phyloP scores from a whole-genome alignment of 1,284 basidiomycete genomes.

The Athelia sp. region DNA sequence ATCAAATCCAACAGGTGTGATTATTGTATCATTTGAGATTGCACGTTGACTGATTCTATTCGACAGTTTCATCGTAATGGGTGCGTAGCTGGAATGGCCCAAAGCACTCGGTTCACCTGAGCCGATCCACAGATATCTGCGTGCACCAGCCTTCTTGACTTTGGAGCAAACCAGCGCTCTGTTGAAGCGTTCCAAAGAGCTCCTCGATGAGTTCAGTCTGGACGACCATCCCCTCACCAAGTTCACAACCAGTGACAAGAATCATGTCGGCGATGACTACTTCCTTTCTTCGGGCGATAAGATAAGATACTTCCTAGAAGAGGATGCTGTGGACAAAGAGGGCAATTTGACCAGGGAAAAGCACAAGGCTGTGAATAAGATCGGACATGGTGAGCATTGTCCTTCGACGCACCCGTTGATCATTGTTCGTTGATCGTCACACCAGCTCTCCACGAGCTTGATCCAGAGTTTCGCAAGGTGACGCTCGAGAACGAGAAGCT shows the following conservation, averaged over 20 bases:
- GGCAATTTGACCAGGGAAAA: slow-evolving; percentile 76
- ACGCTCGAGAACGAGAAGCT: slow-evolving; percentile 75
- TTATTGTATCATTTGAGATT: not conserved
- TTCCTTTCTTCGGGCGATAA: slow-evolving; percentile 91
- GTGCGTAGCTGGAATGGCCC: slow-evolving; percentile 10
- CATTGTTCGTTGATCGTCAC: not conserved
- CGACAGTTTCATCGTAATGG: slow-evolving; percentile 21
- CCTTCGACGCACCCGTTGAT: not conserved
- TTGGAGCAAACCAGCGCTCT: slow-evolving; percentile 56
- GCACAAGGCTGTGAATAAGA: slow-evolving; percentile 77
- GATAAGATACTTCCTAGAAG: slow-evolving; percentile 86
- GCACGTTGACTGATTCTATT: too few species aligned
- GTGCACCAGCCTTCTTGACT: slow-evolving; percentile 71
- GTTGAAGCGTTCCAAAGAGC: slow-evolving; percentile 62
- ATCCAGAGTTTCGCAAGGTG: slow-evolving; percentile 73
- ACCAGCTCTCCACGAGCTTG: slow-evolving; percentile 76
- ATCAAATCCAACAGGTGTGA: slow-evolving; percentile 36
- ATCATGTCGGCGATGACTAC: slow-evolving; percentile 88
- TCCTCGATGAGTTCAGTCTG: slow-evolving; percentile 74
- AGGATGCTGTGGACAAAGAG: slow-evolving; percentile 63
- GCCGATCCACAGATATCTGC: slow-evolving; percentile 58
- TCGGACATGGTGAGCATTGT: slow-evolving; percentile 62
- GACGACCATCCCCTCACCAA: slow-evolving; percentile 86
- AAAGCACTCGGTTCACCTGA: not conserved
- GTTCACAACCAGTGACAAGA: slow-evolving; percentile 76